Conservation (phyloP, 345 rosid species). For the Sapria himalayana region DNA sequence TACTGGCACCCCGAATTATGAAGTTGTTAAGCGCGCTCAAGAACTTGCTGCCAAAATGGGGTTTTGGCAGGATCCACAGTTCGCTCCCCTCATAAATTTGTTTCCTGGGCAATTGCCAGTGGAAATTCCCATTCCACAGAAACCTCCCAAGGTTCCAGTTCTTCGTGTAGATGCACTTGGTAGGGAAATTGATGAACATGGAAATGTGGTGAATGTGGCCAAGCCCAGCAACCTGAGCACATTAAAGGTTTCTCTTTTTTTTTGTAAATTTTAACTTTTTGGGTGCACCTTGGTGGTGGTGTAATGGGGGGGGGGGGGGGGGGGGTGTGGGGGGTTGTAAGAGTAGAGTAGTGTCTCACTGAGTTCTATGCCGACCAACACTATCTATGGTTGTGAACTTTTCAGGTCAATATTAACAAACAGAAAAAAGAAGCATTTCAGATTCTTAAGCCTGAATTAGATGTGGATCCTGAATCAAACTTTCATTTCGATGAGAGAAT, state of each 20-base stretch:
- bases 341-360: too few relatives aligned
- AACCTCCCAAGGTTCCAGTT: constrained; percentile 73
- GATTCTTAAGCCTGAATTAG: constrained; percentile 83
- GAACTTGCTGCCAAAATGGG: constrained; percentile 80
- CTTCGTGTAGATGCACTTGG: constrained; percentile 84
- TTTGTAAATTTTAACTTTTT: not conserved
- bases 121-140: constrained; percentile 40
- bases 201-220: constrained; percentile 54
- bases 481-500: constrained; percentile 62
- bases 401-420: constrained; percentile 91
- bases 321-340: too few relatives aligned
- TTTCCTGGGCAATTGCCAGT: constrained; percentile 49
- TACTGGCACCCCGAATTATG: constrained; percentile 25
- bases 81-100: constrained; percentile 45
- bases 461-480: constrained; percentile 62
- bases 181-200: constrained; percentile 92
- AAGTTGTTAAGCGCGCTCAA: constrained; percentile 86
- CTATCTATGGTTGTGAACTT: constrained; percentile 1
- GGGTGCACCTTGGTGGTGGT: not conserved
- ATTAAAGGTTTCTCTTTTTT: constrained; percentile 39
- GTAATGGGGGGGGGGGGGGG: too few relatives aligned
- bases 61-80: constrained; percentile 58
- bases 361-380: too few relatives aligned
- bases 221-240: constrained; percentile 95
- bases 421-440: constrained; percentile 93